Percentiles rank a stretch among this genome's conserved stretches.
Conservation (phyloP, 2,329 filamentous ascomycete genomes). For the Bipolaris bicolor region DNA sequence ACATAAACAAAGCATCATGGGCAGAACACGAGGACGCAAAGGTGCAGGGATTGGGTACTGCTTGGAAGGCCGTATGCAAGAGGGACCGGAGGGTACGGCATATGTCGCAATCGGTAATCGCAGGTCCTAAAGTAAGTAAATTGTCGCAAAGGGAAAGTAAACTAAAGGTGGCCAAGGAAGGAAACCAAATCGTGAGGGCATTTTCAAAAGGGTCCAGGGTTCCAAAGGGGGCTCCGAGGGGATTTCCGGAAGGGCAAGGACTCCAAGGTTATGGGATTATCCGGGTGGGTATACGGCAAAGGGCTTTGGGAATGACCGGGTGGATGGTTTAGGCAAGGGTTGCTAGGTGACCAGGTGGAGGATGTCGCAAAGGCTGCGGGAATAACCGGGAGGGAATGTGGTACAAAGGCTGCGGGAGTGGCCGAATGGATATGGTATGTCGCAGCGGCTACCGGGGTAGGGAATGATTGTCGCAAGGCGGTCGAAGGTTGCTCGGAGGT, state of each 20-base stretch:
- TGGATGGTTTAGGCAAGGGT: too few relatives aligned
- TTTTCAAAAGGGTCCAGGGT: not conserved
- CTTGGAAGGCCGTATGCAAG: not conserved
- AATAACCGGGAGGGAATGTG: not conserved
- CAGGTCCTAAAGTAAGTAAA: not conserved
- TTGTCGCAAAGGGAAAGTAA: not conserved
- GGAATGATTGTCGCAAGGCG: constrained; percentile 11
- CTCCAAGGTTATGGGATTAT: not conserved
- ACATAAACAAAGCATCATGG: constrained; percentile 14
- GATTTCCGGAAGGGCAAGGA: not conserved
- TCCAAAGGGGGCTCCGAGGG: not conserved
- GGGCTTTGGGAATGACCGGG: too few relatives aligned
- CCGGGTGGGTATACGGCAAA: not conserved
- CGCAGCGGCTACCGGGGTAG: not conserved
- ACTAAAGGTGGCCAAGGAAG: not conserved
- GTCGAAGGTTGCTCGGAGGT: constrained; percentile 10
- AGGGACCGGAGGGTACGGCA: not conserved
- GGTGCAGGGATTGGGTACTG: not conserved
- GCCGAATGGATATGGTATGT: not conserved
- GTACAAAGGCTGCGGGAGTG: constrained; percentile 2
- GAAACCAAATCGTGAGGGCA: constrained; percentile 5
- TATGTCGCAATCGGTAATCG: constrained; percentile 5
- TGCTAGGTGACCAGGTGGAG: not conserved
- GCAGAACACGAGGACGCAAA: not conserved
- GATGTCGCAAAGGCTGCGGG: constrained; percentile 1